phyloP scores from a whole-genome alignment of 192 early-diverging fungal genomes.

The Coemansia reversa region DNA sequence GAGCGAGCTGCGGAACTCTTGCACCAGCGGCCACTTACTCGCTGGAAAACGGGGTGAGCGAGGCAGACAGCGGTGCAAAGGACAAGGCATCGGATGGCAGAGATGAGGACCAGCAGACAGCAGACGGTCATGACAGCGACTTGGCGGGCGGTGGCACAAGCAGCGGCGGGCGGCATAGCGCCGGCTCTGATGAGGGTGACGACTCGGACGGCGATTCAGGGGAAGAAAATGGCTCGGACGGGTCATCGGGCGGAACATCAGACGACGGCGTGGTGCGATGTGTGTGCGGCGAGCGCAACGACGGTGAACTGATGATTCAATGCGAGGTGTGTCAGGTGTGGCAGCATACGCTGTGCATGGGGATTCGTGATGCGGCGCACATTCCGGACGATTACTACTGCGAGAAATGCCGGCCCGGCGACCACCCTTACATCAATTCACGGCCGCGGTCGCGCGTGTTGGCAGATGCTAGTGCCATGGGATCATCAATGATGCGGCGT shows the following conservation, averaged over 20 bases:
- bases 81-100: background rate
- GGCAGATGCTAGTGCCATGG: slow-evolving; percentile 38
- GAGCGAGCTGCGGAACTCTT: background rate
- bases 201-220: slow-evolving; percentile 13
- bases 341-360: slow-evolving; percentile 94
- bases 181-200: slow-evolving; percentile 7
- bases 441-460: slow-evolving; percentile 42
- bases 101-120: background rate
- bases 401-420: slow-evolving; percentile 82
- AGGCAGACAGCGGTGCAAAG: slow-evolving; percentile 2
- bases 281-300: slow-evolving; percentile 55
- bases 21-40: background rate
- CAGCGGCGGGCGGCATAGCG: background rate
- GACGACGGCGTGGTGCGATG: slow-evolving; percentile 54
- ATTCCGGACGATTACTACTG: slow-evolving; percentile 92
- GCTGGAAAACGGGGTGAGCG: background rate
- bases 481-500: slow-evolving; percentile 51
- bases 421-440: slow-evolving; percentile 67
- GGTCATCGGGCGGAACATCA: background rate
- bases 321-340: slow-evolving; percentile 91
- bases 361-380: slow-evolving; percentile 67
- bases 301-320: slow-evolving; percentile 84
- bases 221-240: slow-evolving; percentile 17
- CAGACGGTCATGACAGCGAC: slow-evolving; percentile 2
- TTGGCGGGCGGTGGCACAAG: background rate